These are phyloP conservation scores for Termitomyces sp. DNA, from an alignment of 768 basidiomycete species.

Conservation along the genomic window DNA sequence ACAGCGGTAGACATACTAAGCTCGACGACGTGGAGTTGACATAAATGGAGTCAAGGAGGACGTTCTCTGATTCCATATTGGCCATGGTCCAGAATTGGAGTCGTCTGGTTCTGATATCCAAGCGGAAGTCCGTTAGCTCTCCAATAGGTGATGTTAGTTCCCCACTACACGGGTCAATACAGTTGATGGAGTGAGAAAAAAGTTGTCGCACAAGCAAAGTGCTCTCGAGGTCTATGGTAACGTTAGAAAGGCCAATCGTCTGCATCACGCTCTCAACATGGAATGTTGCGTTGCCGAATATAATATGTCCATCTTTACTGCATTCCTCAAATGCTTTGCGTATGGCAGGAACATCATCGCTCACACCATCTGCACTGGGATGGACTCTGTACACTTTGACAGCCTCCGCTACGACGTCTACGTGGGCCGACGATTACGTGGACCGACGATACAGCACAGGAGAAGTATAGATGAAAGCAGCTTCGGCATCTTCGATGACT, in stretches of 20 bases:
- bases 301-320: slow-evolving; percentile 13
- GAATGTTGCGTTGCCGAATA: slow-evolving; percentile 25
- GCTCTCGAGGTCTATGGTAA: slow-evolving; percentile 23
- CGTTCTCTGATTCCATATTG: slow-evolving; percentile 24
- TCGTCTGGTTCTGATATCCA: slow-evolving; percentile 22
- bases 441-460: neutral
- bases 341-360: slow-evolving; percentile 17
- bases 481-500: neutral
- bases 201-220: slow-evolving; percentile 18
- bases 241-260: slow-evolving; percentile 22
- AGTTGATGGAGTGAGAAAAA: neutral
- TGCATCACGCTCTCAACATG: slow-evolving; percentile 25
- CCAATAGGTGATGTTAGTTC: slow-evolving; percentile 30
- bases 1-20: slow-evolving; percentile 13
- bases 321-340: slow-evolving; percentile 4
- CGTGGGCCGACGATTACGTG: too few species aligned
- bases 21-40: slow-evolving; percentile 31
- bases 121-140: slow-evolving; percentile 20
- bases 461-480: neutral
- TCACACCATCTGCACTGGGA: slow-evolving; percentile 13
- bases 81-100: slow-evolving; percentile 36
- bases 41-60: slow-evolving; percentile 31
- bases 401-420: too few species aligned
- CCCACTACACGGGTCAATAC: slow-evolving; percentile 16
- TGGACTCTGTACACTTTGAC: too few species aligned